phyloP scores from a whole-genome alignment of 192 early-diverging fungal genomes.

The Gigaspora rosea region DNA sequence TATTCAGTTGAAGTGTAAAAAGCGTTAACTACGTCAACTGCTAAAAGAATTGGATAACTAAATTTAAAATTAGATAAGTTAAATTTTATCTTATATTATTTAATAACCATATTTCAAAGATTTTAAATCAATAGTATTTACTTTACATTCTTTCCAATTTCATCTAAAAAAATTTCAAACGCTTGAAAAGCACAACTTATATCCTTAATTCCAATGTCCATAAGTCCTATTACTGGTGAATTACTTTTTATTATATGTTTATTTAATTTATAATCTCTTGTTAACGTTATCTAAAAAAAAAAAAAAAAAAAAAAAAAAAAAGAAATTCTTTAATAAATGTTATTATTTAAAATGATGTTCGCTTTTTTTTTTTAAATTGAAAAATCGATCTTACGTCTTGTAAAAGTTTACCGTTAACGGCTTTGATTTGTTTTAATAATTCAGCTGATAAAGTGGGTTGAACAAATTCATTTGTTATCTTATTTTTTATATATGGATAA shows the following conservation, averaged over 20 bases:
- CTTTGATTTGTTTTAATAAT: constrained; percentile 45
- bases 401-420: constrained; percentile 40
- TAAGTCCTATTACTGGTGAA: constrained; percentile 36
- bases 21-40: constrained; percentile 54
- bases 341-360: not conserved
- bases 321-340: not conserved
- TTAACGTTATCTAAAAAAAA: constrained; percentile 22
- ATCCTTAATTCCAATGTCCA: constrained; percentile 50
- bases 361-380: not conserved
- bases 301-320: constrained; percentile 14
- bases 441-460: constrained; percentile 47
- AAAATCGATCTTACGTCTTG: constrained; percentile 36
- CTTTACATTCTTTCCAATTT: constrained; percentile 42
- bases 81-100: not conserved
- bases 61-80: not conserved
- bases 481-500: constrained; percentile 43
- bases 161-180: constrained; percentile 50
- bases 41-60: constrained; percentile 51
- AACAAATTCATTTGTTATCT: constrained; percentile 41
- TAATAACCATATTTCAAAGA: not conserved
- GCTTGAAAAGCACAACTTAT: constrained; percentile 44
- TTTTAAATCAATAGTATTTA: constrained; percentile 26
- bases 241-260: constrained; percentile 40
- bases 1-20: constrained; percentile 54
- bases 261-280: constrained; percentile 32